Evolutionary conservation across 1,284 basidiomycete species (phyloP).

Genomic region (Sanguinoderma infundibulare): DNA sequence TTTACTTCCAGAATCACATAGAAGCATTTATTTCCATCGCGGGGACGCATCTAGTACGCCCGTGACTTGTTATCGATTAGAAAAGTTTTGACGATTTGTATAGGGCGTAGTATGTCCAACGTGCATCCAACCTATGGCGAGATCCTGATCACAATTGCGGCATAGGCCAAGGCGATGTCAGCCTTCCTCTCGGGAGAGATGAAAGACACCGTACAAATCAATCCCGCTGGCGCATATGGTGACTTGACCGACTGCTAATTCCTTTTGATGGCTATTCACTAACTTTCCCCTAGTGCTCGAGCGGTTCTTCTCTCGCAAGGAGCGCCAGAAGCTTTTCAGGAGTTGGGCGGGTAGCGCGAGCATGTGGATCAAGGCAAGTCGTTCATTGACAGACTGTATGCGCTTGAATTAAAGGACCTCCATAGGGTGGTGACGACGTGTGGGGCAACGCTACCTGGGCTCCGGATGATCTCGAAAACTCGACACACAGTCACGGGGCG

Average conservation of each 20-base stretch:
- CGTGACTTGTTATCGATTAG: background rate
- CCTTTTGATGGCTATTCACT: constrained; percentile 50
- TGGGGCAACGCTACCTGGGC: constrained; percentile 84
- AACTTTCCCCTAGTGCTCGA: constrained; percentile 62
- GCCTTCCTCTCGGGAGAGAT: constrained; percentile 95
- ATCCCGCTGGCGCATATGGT: constrained; percentile 87
- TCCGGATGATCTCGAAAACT: constrained; percentile 76
- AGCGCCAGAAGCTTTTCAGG: constrained; percentile 90
- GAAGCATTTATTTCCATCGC: constrained; percentile 86
- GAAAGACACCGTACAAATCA: constrained; percentile 94
- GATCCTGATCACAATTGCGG: background rate
- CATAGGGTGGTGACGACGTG: constrained; percentile 84
- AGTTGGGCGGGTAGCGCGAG: constrained; percentile 96
- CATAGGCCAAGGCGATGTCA: constrained; percentile 90
- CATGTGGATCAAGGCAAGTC: constrained; percentile 85
- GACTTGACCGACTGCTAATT: constrained; percentile 14
- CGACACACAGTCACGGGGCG: constrained; percentile 77
- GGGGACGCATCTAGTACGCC: constrained; percentile 82
- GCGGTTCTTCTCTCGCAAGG: constrained; percentile 88
- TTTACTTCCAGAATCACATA: constrained; percentile 64
- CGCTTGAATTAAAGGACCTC: background rate
- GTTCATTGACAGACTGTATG: background rate
- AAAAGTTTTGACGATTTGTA: background rate
- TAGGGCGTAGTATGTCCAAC: constrained; percentile 65
- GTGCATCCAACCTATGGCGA: background rate